Evolutionary conservation across 768 basidiomycete genomes (phyloP).

Genomic region (Boletus subparvulus): DNA sequence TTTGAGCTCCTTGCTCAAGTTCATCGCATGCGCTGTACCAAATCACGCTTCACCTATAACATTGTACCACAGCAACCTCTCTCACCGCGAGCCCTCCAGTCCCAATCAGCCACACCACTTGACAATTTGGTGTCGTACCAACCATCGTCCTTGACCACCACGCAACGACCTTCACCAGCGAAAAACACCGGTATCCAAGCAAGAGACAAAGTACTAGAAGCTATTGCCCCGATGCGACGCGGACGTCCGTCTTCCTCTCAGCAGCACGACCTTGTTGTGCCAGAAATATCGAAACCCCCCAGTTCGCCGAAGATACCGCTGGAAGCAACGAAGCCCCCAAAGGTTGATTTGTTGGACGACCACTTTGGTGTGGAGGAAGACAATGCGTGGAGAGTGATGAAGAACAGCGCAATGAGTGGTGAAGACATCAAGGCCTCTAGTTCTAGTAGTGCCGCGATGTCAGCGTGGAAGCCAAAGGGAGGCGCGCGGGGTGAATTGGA

Average conservation of each 20-base stretch:
- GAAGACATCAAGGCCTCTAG: conserved; percentile 20
- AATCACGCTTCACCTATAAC: conserved; percentile 72
- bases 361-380: conserved; percentile 45
- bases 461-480: conserved; percentile 31
- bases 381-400: conserved; percentile 47
- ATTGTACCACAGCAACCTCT: conserved; percentile 49
- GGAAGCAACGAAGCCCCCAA: conserved; percentile 16
- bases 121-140: conserved; percentile 43
- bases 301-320: conserved; percentile 18
- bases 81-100: conserved; percentile 40
- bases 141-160: conserved; percentile 16
- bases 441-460: conserved; percentile 25
- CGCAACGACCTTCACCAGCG: conserved; percentile 19
- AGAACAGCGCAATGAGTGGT: conserved; percentile 18
- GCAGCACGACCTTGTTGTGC: conserved; percentile 36
- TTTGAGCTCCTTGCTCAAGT: conserved; percentile 84
- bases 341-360: conserved; percentile 36
- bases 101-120: conserved; percentile 29
- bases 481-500: conserved; percentile 22
- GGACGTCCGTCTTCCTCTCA: conserved; percentile 53
- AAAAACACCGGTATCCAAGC: conserved; percentile 60
- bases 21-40: conserved; percentile 85
- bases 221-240: conserved; percentile 75
- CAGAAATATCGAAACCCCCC: conserved; percentile 30
- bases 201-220: conserved; percentile 75